phyloP scores from a whole-genome alignment of 75 land plant genomes.

The Sequoia sempervirens region DNA sequence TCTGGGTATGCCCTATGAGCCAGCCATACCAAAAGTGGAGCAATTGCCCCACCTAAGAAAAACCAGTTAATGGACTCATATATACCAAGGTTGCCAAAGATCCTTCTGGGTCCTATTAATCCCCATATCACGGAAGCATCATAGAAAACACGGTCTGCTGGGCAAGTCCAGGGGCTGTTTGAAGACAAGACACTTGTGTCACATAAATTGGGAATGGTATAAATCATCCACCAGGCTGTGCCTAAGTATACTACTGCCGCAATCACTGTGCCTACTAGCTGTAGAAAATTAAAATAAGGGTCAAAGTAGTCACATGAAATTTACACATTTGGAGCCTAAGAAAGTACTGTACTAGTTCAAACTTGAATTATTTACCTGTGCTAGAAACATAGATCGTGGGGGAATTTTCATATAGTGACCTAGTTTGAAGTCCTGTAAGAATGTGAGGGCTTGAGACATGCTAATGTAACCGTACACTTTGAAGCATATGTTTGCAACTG shows the following conservation, averaged over 20 bases:
- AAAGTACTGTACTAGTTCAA: not conserved
- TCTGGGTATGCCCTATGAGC: conserved; percentile 49
- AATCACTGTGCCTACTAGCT: conserved; percentile 14
- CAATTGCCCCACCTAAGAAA: conserved; percentile 71
- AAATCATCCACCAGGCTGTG: conserved; percentile 84
- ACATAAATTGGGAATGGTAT: conserved; percentile 59
- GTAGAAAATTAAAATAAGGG: not conserved
- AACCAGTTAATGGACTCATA: conserved; percentile 71
- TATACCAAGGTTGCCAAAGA: conserved; percentile 65
- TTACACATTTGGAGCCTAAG: not conserved
- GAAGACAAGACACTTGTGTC: conserved; percentile 35
- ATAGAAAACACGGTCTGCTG: conserved; percentile 69
- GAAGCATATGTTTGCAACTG: conserved; percentile 88
- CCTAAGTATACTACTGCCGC: conserved; percentile 56
- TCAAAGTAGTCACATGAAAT: not conserved
- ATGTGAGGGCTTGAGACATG: conserved; percentile 66
- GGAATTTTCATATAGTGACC: conserved; percentile 87
- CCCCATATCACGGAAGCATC: conserved; percentile 97
- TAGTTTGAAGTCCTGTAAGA: conserved; percentile 65
- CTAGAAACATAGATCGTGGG: conserved; percentile 68
- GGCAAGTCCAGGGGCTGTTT: conserved; percentile 84
- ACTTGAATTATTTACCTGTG: conserved; percentile 36
- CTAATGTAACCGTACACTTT: conserved; percentile 78
- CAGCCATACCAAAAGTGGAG: conserved; percentile 69
- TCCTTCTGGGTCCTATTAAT: conserved; percentile 69